Evolutionary conservation across 2,329 filamentous ascomycete genomes (phyloP).

Genomic region (Daldinia eschscholtzii): DNA sequence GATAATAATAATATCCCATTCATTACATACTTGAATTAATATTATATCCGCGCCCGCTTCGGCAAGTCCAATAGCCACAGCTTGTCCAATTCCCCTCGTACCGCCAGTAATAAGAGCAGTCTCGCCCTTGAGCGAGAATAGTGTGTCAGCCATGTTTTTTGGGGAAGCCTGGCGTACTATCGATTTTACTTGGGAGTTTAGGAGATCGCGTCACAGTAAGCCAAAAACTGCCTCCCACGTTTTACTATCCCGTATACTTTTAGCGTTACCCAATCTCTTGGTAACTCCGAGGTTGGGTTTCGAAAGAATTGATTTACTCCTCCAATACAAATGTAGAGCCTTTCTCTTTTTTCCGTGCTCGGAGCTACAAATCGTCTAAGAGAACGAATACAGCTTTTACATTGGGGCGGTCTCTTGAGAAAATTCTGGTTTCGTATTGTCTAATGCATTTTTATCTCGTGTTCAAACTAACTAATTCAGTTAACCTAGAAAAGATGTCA

Average conservation of each 20-base stretch:
- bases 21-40: constrained; percentile 62
- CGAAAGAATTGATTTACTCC: constrained; percentile 8
- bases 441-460: not conserved
- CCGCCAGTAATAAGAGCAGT: constrained; percentile 70
- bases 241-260: not conserved
- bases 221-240: not conserved
- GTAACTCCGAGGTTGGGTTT: constrained; percentile 15
- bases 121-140: constrained; percentile 69
- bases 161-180: not conserved
- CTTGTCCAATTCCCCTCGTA: constrained; percentile 69
- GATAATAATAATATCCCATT: not conserved
- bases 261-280: constrained; percentile 1
- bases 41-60: constrained; percentile 70
- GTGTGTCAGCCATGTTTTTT: constrained; percentile 42
- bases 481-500: not conserved
- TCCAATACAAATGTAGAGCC: not conserved
- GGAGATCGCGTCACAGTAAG: not conserved
- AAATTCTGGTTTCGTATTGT: not conserved
- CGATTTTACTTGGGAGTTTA: not conserved
- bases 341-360: constrained; percentile 29
- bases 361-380: constrained; percentile 24
- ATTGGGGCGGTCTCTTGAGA: not conserved
- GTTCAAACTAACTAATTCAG: not conserved
- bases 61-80: constrained; percentile 68
- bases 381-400: not conserved